phyloP scores from a whole-genome alignment of 176 grass and related monocot genomes.

The Hsuehochloa calcarea region DNA sequence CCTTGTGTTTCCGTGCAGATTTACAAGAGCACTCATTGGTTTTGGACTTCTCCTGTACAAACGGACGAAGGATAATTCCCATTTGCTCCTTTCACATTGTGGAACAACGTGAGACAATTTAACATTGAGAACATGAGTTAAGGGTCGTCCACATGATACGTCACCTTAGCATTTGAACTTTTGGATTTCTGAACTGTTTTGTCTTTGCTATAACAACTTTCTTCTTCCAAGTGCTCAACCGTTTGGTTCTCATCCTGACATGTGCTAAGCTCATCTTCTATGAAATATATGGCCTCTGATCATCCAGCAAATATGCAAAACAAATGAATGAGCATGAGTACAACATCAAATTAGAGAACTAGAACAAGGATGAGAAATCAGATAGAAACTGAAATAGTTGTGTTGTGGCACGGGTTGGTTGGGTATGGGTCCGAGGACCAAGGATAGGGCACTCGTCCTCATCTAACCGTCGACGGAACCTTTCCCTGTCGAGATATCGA shows the following conservation, averaged over 20 bases:
- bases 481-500: too few relatives aligned
- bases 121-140: background rate
- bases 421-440: too few relatives aligned
- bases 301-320: slow-evolving; percentile 14
- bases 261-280: slow-evolving; percentile 35
- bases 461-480: too few relatives aligned
- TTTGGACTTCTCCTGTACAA: slow-evolving; percentile 34
- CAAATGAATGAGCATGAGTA: background rate
- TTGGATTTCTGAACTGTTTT: slow-evolving; percentile 23
- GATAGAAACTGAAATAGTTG: background rate
- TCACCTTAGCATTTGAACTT: slow-evolving; percentile 38
- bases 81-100: slow-evolving; percentile 12
- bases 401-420: too few relatives aligned
- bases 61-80: background rate
- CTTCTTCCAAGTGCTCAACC: slow-evolving; percentile 20
- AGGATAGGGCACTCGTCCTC: too few relatives aligned
- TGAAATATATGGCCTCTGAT: background rate
- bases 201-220: slow-evolving; percentile 23
- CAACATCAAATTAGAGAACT: background rate
- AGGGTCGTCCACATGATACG: background rate
- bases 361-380: slow-evolving; percentile 1
- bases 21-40: slow-evolving; percentile 56
- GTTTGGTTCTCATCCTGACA: slow-evolving; percentile 3
- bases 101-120: background rate
- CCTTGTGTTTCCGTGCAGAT: slow-evolving; percentile 57